A percentile compares a stretch with the other conserved stretches of the same genome.
These are phyloP conservation scores for Lachnellula suecica DNA, from an alignment of 2,329 filamentous ascomycete genomes.

Conservation along the genomic window DNA sequence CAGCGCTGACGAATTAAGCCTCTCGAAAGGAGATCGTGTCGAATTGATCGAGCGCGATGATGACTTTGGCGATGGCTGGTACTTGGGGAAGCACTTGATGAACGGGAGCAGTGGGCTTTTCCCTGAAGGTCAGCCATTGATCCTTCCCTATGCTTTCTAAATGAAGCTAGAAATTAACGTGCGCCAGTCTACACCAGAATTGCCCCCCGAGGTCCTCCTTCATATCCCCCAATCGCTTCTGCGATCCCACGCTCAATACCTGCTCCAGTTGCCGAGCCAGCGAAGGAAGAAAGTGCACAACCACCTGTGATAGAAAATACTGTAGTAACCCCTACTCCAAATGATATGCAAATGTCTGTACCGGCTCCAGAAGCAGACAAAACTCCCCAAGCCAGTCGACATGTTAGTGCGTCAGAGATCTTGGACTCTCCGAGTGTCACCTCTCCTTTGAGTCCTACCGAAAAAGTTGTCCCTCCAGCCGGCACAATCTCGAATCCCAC, in stretches of 20 bases:
- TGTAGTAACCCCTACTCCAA: slow-evolving; percentile 12
- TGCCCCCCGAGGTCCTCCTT: slow-evolving; percentile 31
- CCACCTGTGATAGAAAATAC: slow-evolving; percentile 6
- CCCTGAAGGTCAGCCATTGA: slow-evolving; percentile 63
- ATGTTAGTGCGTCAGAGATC: slow-evolving; percentile 20
- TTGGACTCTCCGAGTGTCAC: slow-evolving; percentile 33
- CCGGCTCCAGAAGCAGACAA: slow-evolving; percentile 16
- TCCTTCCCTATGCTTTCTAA: background rate
- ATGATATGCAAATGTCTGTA: slow-evolving; percentile 11
- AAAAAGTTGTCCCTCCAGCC: slow-evolving; percentile 9
- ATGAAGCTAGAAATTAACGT: slow-evolving; percentile 13
- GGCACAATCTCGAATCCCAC: slow-evolving; percentile 13
- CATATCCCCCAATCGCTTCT: slow-evolving; percentile 27
- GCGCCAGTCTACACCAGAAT: slow-evolving; percentile 35
- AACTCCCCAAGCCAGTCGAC: slow-evolving; percentile 32
- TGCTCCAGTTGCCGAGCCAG: slow-evolving; percentile 5
- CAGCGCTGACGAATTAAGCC: slow-evolving; percentile 87
- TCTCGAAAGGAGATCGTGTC: slow-evolving; percentile 81
- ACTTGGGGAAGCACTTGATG: slow-evolving; percentile 70
- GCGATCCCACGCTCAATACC: slow-evolving; percentile 15
- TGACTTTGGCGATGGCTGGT: slow-evolving; percentile 88
- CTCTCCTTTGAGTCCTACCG: slow-evolving; percentile 38
- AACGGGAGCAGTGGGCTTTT: slow-evolving; percentile 78
- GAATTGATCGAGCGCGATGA: slow-evolving; percentile 83
- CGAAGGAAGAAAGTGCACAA: slow-evolving; percentile 7